Evolutionary conservation across 106 monocot species (phyloP).

Genomic region (Cymbidium sinense): DNA sequence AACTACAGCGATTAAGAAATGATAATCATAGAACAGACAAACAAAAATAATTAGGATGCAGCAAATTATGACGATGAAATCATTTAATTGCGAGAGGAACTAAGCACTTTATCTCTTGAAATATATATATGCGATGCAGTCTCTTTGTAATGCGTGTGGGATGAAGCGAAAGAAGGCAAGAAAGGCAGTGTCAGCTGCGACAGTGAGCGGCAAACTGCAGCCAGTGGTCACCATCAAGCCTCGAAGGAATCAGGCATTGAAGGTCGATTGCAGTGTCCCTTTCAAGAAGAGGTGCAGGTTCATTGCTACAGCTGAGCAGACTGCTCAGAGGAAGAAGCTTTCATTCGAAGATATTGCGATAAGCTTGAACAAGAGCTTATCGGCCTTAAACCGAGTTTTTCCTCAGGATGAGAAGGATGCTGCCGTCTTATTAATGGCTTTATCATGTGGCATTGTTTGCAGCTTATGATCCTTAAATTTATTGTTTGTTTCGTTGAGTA

Average conservation of each 20-base stretch:
- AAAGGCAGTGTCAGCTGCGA: background rate
- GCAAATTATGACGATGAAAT: too few relatives aligned
- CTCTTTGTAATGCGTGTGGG: too few relatives aligned
- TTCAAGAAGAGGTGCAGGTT: constrained; percentile 90
- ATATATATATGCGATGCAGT: constrained; percentile 2
- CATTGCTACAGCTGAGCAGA: background rate
- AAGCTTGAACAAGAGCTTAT: constrained; percentile 22
- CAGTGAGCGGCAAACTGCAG: constrained; percentile 5
- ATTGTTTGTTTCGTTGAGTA: too few relatives aligned
- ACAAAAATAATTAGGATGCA: too few relatives aligned
- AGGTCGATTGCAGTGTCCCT: constrained; percentile 29
- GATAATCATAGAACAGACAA: too few relatives aligned
- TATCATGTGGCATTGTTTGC: constrained; percentile 49
- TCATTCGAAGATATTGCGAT: constrained; percentile 34
- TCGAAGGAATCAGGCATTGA: constrained; percentile 17
- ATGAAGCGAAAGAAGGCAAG: too few relatives aligned
- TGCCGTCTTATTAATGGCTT: constrained; percentile 72
- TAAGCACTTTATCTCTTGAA: background rate
- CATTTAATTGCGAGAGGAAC: background rate
- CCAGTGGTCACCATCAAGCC: constrained; percentile 4
- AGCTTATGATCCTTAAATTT: constrained; percentile 6
- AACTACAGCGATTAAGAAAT: too few relatives aligned
- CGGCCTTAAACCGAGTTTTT: constrained; percentile 20
- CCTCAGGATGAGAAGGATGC: constrained; percentile 84
- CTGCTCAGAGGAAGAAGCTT: constrained; percentile 20